Conservation (phyloP, 139 green algal species). For the Chloropicon primus region DNA sequence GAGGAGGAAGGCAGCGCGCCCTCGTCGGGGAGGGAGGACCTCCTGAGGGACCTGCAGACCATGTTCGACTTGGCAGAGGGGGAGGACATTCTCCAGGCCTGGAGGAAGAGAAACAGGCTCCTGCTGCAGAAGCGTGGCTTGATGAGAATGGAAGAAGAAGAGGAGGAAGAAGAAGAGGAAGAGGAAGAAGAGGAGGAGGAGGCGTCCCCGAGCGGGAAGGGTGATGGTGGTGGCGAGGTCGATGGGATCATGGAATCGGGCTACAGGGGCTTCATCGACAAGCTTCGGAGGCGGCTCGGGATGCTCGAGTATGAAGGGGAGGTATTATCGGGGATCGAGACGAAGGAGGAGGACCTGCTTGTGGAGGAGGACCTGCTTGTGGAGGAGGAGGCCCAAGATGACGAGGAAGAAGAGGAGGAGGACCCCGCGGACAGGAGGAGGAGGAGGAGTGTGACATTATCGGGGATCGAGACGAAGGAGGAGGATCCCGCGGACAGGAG, state of each 20-base stretch:
- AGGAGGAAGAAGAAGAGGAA: neutral
- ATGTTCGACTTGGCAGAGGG: neutral
- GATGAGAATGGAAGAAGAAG: neutral
- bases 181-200: neutral
- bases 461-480: no score
- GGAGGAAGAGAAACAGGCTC: neutral
- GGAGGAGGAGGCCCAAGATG: neutral
- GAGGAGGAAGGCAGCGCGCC: neutral
- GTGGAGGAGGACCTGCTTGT: neutral
- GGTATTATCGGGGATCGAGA: neutral
- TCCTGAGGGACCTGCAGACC: neutral
- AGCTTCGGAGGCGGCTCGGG: neutral
- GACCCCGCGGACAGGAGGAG: neutral
- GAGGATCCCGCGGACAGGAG: neutral
- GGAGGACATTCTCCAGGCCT: neutral
- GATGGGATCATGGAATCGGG: neutral
- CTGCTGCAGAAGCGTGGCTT: neutral
- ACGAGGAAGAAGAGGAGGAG: neutral
- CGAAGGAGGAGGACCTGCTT: neutral
- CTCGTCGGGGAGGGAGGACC: neutral
- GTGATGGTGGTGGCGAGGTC: no score
- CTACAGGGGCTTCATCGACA: neutral
- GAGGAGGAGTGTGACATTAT: no score
- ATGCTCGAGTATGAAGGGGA: neutral
- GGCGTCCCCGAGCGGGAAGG: neutral